A percentile compares a stretch with the other conserved stretches of the same genome.
Conservation (phyloP, 1,139 yeast species). For the Meyerozyma smithsonii region DNA sequence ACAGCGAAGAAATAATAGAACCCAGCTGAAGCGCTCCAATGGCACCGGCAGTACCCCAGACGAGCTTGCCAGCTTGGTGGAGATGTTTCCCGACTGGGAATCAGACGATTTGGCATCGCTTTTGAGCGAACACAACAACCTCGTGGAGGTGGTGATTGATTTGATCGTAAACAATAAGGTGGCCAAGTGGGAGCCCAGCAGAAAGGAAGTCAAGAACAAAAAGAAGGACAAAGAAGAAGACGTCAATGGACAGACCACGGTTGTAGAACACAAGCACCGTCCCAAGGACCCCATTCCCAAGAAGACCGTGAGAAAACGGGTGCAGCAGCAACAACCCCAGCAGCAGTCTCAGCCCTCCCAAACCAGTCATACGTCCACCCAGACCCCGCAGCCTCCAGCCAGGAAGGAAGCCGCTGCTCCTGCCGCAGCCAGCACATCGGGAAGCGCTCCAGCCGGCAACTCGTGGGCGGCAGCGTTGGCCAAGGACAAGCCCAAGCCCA, state of each 20-base stretch:
- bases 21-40: conserved; percentile 43
- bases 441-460: conserved; percentile 18
- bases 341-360: conserved; percentile 5
- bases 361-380: conserved; percentile 4
- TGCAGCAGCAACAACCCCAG: conserved; percentile 4
- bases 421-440: conserved; percentile 8
- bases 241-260: background rate
- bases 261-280: conserved; percentile 1
- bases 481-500: conserved; percentile 32
- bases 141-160: conserved; percentile 75
- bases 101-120: conserved; percentile 75
- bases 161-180: conserved; percentile 81
- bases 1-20: conserved; percentile 40
- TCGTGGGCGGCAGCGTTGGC: conserved; percentile 54
- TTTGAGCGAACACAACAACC: conserved; percentile 66
- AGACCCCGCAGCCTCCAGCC: conserved; percentile 6
- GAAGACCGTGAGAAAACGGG: conserved; percentile 5
- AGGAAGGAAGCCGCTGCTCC: conserved; percentile 11
- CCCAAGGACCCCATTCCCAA: conserved; percentile 3
- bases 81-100: conserved; percentile 95
- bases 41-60: conserved; percentile 16
- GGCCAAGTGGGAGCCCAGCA: conserved; percentile 55
- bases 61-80: conserved; percentile 59
- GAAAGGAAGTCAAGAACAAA: conserved; percentile 45
- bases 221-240: conserved; percentile 9